A percentile compares a stretch with the other conserved stretches of the same genome.
Conservation (phyloP, 148 eudicot genomes). For the Hydrangea macrophylla region DNA sequence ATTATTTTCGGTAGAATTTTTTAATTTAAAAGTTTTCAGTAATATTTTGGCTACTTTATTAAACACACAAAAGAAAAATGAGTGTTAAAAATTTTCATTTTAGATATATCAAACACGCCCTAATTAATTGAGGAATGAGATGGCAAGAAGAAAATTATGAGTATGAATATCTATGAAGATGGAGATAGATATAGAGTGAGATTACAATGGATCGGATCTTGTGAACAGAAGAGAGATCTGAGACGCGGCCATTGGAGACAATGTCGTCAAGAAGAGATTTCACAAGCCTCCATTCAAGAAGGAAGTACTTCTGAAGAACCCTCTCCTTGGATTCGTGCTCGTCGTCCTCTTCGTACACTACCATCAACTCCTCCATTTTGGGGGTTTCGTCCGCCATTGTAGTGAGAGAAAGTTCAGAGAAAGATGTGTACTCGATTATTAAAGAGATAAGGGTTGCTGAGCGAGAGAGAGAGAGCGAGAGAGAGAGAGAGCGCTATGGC, state of each 20-base stretch:
- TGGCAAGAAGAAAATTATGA: neutral
- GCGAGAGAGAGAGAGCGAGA: too few relatives aligned
- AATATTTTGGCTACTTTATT: too few relatives aligned
- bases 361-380: constrained; percentile 11
- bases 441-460: too few relatives aligned
- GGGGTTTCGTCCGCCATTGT: constrained; percentile 20
- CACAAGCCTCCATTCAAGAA: constrained; percentile 76
- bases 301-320: constrained; percentile 66
- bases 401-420: constrained; percentile 3
- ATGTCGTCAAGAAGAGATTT: constrained; percentile 74
- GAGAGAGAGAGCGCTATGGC: too few relatives aligned
- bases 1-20: too few relatives aligned
- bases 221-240: constrained; percentile 65
- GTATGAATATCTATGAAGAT: neutral
- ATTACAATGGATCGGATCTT: constrained; percentile 76
- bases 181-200: constrained; percentile 5
- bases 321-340: constrained; percentile 62
- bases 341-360: constrained; percentile 38
- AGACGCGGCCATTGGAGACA: constrained; percentile 52
- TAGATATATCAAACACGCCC: too few relatives aligned
- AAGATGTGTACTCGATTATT: too few relatives aligned
- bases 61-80: too few relatives aligned
- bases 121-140: too few relatives aligned
- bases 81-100: too few relatives aligned
- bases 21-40: too few relatives aligned